A percentile compares a stretch with the other conserved stretches of the same genome.
phyloP scores from a whole-genome alignment of 257 asterid genomes.

The Solanum paucissectum region DNA sequence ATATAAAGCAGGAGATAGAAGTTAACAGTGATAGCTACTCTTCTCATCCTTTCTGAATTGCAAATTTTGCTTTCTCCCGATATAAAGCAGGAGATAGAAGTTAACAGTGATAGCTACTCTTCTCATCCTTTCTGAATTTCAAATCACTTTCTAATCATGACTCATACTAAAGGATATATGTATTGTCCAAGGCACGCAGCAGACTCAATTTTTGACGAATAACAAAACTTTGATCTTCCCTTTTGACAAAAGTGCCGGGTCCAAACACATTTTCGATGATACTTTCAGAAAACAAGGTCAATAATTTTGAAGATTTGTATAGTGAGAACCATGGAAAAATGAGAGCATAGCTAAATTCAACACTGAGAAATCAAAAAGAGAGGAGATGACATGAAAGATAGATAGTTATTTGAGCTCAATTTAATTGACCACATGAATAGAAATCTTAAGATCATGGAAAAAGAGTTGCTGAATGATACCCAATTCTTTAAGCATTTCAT shows the following conservation, averaged over 20 bases:
- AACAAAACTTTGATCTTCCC: neutral
- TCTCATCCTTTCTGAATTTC: neutral
- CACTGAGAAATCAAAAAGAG: neutral
- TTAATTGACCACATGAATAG: neutral
- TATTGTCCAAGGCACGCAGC: neutral
- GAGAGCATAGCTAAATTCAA: neutral
- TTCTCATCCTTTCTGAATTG: neutral
- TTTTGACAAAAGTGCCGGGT: neutral
- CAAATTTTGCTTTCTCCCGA: neutral
- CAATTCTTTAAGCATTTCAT: neutral
- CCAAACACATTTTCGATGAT: neutral
- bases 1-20: neutral
- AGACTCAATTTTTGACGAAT: neutral
- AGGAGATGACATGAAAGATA: neutral
- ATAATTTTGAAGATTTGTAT: neutral
- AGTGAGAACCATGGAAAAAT: neutral
- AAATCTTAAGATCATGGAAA: neutral
- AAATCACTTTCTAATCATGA: neutral
- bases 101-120: neutral
- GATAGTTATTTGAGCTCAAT: neutral
- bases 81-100: neutral
- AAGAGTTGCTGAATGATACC: neutral
- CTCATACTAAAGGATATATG: neutral
- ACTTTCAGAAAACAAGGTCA: neutral
- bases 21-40: neutral